phyloP scores from a whole-genome alignment of 148 eudicot species.

The Spergularia marina region DNA sequence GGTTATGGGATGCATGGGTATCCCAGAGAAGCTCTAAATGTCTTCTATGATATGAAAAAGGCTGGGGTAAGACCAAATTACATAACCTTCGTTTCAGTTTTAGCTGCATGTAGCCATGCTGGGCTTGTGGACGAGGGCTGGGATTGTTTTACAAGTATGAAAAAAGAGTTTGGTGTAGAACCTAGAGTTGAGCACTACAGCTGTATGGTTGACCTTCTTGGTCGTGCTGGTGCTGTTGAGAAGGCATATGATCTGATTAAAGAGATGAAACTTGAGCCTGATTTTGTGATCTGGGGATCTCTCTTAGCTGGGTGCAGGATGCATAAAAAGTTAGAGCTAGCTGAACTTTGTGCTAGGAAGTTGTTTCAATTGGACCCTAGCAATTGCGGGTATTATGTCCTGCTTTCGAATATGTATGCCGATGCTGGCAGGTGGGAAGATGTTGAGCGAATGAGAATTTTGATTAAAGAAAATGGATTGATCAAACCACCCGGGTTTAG shows the following conservation, averaged over 20 bases:
- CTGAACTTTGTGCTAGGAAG: constrained; percentile 53
- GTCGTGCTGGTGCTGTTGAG: constrained; percentile 51
- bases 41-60: constrained; percentile 54
- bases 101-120: constrained; percentile 76
- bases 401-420: constrained; percentile 73
- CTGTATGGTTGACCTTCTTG: constrained; percentile 78
- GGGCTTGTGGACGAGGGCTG: constrained; percentile 66
- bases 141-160: constrained; percentile 53
- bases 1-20: constrained; percentile 76
- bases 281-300: constrained; percentile 66
- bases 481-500: constrained; percentile 66
- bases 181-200: constrained; percentile 69
- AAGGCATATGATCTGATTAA: constrained; percentile 53
- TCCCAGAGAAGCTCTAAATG: constrained; percentile 57
- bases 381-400: constrained; percentile 62
- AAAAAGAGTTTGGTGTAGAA: constrained; percentile 39
- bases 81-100: constrained; percentile 59
- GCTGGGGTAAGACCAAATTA: constrained; percentile 50
- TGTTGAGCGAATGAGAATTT: constrained; percentile 52
- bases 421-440: constrained; percentile 73
- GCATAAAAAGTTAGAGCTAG: constrained; percentile 65
- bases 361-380: constrained; percentile 53
- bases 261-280: constrained; percentile 59
- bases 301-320: constrained; percentile 64
- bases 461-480: constrained; percentile 52